Conservation (phyloP, 306 rosid genomes). For the Rosa rugosa region DNA sequence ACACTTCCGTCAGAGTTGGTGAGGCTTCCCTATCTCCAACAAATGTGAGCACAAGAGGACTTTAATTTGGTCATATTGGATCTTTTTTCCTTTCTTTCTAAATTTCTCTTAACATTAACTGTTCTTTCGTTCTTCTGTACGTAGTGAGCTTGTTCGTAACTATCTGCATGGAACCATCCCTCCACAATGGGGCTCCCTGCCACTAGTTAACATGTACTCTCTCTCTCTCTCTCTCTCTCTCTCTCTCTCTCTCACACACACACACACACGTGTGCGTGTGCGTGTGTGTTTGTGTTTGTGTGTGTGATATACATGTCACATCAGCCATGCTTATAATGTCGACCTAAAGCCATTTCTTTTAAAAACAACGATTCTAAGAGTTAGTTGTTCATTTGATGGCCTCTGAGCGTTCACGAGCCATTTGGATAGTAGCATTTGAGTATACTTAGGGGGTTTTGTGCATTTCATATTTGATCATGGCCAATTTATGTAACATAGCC, state of each 20-base stretch:
- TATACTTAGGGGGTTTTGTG: neutral
- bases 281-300: neutral
- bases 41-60: slow-evolving; percentile 39
- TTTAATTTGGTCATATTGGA: neutral
- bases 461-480: neutral
- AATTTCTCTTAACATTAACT: neutral
- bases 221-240: no score
- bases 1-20: slow-evolving; percentile 46
- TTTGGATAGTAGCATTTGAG: neutral
- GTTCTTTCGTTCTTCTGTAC: neutral
- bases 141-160: slow-evolving; percentile 41
- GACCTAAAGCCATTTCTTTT: neutral
- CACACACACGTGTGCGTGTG: neutral
- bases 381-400: neutral
- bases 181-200: slow-evolving; percentile 26
- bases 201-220: slow-evolving; percentile 17
- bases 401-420: neutral
- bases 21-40: slow-evolving; percentile 46
- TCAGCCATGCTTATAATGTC: neutral
- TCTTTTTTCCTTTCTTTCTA: neutral
- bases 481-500: neutral
- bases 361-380: neutral
- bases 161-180: slow-evolving; percentile 38
- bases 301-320: neutral
- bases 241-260: no score